These are phyloP conservation scores for Pseudonitzschia multistriata DNA, from an alignment of 108 stramenopile species.

Conservation along the genomic window DNA sequence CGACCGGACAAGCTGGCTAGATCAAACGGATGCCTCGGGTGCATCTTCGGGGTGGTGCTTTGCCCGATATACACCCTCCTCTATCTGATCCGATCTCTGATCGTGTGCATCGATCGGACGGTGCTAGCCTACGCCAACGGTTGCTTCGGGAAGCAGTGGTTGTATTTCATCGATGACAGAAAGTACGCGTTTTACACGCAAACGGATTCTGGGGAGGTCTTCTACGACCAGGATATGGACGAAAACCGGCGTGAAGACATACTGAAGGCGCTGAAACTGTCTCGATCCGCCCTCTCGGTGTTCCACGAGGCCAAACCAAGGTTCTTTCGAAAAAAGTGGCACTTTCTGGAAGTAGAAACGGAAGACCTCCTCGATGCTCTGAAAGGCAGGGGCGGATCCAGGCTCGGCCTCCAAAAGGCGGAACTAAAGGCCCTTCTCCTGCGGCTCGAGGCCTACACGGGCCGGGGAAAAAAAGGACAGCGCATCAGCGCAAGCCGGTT, in stretches of 20 bases:
- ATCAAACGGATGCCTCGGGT: slow-evolving; percentile 47
- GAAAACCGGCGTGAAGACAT: not conserved
- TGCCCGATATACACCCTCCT: slow-evolving; percentile 38
- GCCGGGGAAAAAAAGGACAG: not conserved
- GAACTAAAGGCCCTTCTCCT: not conserved
- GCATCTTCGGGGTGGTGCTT: slow-evolving; percentile 44
- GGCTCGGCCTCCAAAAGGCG: not conserved
- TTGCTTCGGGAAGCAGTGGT: slow-evolving; percentile 33
- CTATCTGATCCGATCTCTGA: slow-evolving; percentile 23
- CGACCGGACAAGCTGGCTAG: slow-evolving; percentile 48
- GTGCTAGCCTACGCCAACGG: slow-evolving; percentile 40
- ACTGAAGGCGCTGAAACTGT: not conserved
- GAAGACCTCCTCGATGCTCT: not conserved
- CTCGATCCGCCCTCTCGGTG: not conserved
- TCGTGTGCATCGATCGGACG: slow-evolving; percentile 46
- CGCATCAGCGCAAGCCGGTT: slow-evolving; percentile 40
- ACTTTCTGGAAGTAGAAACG: not conserved
- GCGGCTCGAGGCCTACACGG: slow-evolving; percentile 12
- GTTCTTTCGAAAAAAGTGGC: not conserved
- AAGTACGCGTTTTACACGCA: too few species aligned
- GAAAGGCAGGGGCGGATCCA: not conserved
- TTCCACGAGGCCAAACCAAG: not conserved
- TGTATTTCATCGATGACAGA: slow-evolving; percentile 53
- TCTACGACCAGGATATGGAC: not conserved
- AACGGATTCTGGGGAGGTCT: not conserved